These are phyloP conservation scores for Nemania sp. DNA, from an alignment of 2,329 filamentous ascomycete genomes.

Conservation along the genomic window DNA sequence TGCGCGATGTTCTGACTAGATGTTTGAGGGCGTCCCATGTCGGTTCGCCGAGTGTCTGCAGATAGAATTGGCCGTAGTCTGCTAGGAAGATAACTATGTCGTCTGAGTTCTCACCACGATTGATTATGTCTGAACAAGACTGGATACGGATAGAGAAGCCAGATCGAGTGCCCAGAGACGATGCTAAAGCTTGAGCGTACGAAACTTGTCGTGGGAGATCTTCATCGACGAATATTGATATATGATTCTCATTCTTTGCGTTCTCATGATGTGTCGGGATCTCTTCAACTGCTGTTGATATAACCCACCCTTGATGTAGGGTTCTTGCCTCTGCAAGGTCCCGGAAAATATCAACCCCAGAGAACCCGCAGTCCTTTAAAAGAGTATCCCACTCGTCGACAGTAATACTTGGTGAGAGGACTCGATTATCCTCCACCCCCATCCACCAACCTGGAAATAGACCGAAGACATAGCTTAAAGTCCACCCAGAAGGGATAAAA, in stretches of 20 bases:
- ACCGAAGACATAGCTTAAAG: not conserved
- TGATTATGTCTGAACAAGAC: no score
- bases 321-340: not conserved
- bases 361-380: no score
- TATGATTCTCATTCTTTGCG: not conserved
- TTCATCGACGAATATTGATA: not conserved
- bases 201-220: not conserved
- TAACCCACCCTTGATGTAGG: not conserved
- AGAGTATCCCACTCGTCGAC: no score
- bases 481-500: constrained; percentile 3
- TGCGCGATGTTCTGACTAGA: not conserved
- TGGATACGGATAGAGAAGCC: not conserved
- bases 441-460: no score
- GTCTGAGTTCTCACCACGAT: not conserved
- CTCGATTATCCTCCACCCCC: no score
- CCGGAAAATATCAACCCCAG: not conserved
- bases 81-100: not conserved
- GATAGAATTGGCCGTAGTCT: not conserved
- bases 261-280: not conserved
- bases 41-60: not conserved
- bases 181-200: not conserved
- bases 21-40: not conserved
- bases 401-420: no score
- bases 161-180: not conserved
- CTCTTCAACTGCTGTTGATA: not conserved